Percentiles rank a stretch among this genome's conserved stretches.
Evolutionary conservation across 139 green algal species (phyloP).

Genomic region (Chlamydomonas sp.): DNA sequence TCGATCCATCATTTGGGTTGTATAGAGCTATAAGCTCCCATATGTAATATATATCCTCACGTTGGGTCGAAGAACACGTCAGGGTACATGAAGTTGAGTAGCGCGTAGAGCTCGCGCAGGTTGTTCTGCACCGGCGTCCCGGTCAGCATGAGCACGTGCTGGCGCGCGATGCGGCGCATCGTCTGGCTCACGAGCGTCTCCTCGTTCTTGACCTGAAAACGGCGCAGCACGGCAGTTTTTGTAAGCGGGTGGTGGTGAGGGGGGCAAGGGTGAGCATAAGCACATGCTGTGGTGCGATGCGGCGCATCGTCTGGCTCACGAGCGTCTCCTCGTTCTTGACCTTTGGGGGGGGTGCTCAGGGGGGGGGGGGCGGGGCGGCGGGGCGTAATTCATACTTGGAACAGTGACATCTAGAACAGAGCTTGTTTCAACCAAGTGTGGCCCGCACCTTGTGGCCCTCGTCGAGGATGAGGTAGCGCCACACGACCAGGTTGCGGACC

Average conservation of each 20-base stretch:
- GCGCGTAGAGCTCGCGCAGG: slow-evolving; percentile 67
- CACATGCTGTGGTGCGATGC: slow-evolving; percentile 35
- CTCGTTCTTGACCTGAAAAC: slow-evolving; percentile 41
- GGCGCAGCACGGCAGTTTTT: too few species aligned
- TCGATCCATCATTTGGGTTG: too few species aligned
- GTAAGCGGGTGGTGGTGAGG: too few species aligned
- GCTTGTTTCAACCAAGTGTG: too few species aligned
- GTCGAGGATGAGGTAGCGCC: slow-evolving; percentile 53
- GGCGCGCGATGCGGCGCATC: slow-evolving; percentile 36
- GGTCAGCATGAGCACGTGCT: slow-evolving; percentile 40
- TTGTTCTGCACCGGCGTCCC: slow-evolving; percentile 72
- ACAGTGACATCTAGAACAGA: too few species aligned
- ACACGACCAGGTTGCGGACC: too few species aligned
- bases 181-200: slow-evolving; percentile 37
- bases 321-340: slow-evolving; percentile 50
- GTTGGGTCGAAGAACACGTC: slow-evolving; percentile 59
- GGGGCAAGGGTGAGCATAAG: slow-evolving; percentile 27
- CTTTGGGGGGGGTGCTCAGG: too few species aligned
- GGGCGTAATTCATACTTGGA: too few species aligned
- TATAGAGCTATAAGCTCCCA: too few species aligned
- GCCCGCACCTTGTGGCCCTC: slow-evolving; percentile 41
- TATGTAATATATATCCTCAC: too few species aligned
- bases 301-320: slow-evolving; percentile 40
- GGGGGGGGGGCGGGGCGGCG: too few species aligned
- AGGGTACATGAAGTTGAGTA: slow-evolving; percentile 67